These are phyloP conservation scores for Dendrocalamus sinicus DNA, from an alignment of 176 grass and related monocot species.

Conservation along the genomic window DNA sequence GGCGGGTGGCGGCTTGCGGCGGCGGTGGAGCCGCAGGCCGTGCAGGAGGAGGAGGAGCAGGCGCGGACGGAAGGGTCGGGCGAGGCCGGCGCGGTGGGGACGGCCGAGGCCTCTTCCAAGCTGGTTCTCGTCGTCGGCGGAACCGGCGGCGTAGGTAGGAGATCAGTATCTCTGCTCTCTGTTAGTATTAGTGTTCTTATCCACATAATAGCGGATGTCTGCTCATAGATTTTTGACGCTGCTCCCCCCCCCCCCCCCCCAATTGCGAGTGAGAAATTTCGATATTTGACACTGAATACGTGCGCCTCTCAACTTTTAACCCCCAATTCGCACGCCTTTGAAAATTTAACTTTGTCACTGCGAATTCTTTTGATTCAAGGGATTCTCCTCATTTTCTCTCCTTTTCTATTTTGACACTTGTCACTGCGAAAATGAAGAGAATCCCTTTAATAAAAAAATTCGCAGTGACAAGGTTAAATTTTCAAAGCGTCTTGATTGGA, in stretches of 20 bases:
- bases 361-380: no score
- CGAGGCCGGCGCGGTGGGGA: constrained; percentile 15
- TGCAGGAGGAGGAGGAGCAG: constrained; percentile 44
- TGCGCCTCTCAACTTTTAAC: no score
- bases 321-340: no score
- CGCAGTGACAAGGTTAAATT: no score
- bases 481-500: no score
- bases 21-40: constrained; percentile 42
- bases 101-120: constrained; percentile 56
- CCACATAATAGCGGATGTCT: background rate
- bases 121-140: constrained; percentile 81
- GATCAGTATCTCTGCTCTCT: background rate
- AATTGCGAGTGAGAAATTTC: no score
- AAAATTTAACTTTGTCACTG: no score
- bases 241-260: background rate
- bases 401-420: no score
- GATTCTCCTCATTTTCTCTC: no score
- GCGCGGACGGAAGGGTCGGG: constrained; percentile 16
- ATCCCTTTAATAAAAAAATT: no score
- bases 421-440: no score
- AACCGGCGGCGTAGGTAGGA: constrained; percentile 79
- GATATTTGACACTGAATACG: no score
- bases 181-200: background rate
- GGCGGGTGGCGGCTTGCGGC: constrained; percentile 33
- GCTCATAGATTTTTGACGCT: background rate